These are phyloP conservation scores for Fomes fomentarius DNA, from an alignment of 1,284 basidiomycete species.

Conservation along the genomic window DNA sequence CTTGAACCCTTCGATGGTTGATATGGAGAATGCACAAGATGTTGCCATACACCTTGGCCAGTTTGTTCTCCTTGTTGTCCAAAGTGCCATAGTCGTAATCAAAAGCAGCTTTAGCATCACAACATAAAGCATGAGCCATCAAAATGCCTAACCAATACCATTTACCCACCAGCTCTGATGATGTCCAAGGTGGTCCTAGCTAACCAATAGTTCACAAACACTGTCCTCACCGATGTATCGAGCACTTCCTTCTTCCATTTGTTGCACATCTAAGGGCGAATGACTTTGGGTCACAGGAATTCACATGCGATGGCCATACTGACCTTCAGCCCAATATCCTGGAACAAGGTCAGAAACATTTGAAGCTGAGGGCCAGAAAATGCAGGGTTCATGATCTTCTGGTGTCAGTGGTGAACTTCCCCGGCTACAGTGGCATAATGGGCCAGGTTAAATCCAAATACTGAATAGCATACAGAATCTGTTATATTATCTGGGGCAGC, in stretches of 20 bases:
- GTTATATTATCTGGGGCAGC: no score
- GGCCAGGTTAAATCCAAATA: not conserved
- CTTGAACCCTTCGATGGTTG: no score
- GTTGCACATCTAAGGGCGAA: constrained; percentile 15
- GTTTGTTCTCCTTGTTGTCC: constrained; percentile 23
- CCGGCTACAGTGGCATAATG: not conserved
- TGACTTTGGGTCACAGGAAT: not conserved
- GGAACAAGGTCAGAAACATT: constrained; percentile 28
- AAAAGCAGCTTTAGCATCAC: constrained; percentile 28
- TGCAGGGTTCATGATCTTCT: constrained; percentile 35
- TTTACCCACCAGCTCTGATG: constrained; percentile 30
- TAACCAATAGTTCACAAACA: constrained; percentile 25
- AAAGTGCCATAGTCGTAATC: constrained; percentile 18
- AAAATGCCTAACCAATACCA: not conserved
- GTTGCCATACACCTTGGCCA: constrained; percentile 27
- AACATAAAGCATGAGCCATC: not conserved
- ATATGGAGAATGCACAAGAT: constrained; percentile 31
- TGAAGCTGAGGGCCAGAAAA: constrained; percentile 28
- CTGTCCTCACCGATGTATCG: not conserved
- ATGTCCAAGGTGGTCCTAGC: constrained; percentile 33
- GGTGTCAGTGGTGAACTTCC: constrained; percentile 31
- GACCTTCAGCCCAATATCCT: constrained; percentile 19
- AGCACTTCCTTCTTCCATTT: constrained; percentile 23
- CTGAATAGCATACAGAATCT: no score
- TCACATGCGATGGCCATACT: not conserved